phyloP scores from a whole-genome alignment of 176 grass and related monocot species.

The Olyra latifolia region DNA sequence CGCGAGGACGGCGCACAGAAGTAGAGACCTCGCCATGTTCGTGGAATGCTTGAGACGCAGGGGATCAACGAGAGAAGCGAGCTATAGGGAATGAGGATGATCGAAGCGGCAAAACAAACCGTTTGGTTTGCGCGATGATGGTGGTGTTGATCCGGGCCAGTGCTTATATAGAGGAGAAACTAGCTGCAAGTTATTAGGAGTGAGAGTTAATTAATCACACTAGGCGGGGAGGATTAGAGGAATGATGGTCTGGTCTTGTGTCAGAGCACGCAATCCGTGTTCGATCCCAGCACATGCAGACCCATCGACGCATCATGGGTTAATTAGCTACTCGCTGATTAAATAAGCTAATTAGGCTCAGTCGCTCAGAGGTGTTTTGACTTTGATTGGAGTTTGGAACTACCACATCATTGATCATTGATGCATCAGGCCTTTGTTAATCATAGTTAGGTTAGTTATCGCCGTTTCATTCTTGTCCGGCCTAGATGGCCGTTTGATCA shows the following conservation, averaged over 20 bases:
- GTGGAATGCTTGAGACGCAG: not conserved
- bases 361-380: not conserved
- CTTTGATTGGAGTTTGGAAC: not conserved
- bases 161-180: not conserved
- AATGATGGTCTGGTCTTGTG: conserved; percentile 24
- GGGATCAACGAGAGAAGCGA: not conserved
- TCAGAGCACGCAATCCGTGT: conserved; percentile 24
- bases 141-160: not conserved
- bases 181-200: not conserved
- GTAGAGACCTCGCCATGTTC: not conserved
- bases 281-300: conserved; percentile 23
- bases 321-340: not conserved
- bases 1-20: not conserved
- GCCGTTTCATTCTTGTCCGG: not conserved
- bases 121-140: not conserved
- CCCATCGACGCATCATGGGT: not conserved
- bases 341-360: not conserved
- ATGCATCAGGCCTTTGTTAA: not conserved
- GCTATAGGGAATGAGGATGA: not conserved
- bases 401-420: not conserved
- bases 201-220: not conserved
- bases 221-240: not conserved
- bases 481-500: not conserved
- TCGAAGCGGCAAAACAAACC: not conserved
- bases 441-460: not conserved